phyloP scores from a whole-genome alignment of 2,329 filamentous ascomycete species.

The Cordyceps cateniannulata region DNA sequence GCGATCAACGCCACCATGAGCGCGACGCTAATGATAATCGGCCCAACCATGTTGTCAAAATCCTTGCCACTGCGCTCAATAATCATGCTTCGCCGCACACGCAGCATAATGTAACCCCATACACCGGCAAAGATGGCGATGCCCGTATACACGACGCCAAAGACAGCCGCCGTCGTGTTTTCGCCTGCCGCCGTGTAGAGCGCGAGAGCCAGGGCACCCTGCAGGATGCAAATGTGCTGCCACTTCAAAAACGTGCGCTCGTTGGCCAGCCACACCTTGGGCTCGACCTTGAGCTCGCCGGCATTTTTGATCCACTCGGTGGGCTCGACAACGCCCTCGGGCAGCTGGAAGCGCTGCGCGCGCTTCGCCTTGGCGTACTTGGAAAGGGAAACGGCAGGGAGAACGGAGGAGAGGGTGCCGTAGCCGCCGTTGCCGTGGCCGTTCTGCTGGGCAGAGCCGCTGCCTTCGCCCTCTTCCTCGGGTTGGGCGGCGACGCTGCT shows the following conservation, averaged over 20 bases:
- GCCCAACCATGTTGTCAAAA: conserved; percentile 84
- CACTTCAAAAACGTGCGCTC: conserved; percentile 98
- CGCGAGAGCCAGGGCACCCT: conserved; percentile 76
- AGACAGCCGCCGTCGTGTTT: conserved; percentile 66
- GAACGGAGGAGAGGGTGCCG: conserved; percentile 60
- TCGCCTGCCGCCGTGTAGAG: conserved; percentile 83
- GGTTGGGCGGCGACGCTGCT: conserved; percentile 21
- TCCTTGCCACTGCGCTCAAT: conserved; percentile 80
- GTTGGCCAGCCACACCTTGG: conserved; percentile 98
- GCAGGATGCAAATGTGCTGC: conserved; percentile 88
- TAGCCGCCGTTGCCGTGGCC: conserved; percentile 36
- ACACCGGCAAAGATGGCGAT: conserved; percentile 76
- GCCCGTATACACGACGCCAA: conserved; percentile 76
- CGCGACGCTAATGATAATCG: conserved; percentile 73
- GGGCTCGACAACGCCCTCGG: conserved; percentile 83
- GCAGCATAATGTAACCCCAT: conserved; percentile 86
- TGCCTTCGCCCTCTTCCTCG: conserved; percentile 31
- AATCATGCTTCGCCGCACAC: conserved; percentile 71
- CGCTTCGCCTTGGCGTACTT: conserved; percentile 61
- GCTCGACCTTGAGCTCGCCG: conserved; percentile 86
- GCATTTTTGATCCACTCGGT: conserved; percentile 89
- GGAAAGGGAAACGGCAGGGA: conserved; percentile 77
- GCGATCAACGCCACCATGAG: conserved; percentile 71
- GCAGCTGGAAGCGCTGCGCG: conserved; percentile 48
- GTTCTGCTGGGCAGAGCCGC: conserved; percentile 28